These are phyloP conservation scores for Vitis hybrid DNA, from an alignment of 177 flowering plant species.

Conservation along the genomic window DNA sequence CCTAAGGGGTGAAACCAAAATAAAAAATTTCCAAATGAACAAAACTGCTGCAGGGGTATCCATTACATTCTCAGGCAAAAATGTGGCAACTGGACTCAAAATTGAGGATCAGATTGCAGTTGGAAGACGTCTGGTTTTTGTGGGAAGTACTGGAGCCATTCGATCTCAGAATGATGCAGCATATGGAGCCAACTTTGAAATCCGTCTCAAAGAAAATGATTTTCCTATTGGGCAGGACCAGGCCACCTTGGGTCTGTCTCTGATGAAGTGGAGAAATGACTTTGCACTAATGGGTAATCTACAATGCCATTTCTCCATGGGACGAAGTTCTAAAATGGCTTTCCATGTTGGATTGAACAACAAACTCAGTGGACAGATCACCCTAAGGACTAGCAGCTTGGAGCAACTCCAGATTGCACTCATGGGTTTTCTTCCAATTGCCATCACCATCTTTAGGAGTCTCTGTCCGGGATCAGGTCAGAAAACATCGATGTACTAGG, in stretches of 20 bases:
- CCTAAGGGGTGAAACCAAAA: conserved; percentile 73
- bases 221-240: conserved; percentile 82
- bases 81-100: conserved; percentile 70
- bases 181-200: conserved; percentile 80
- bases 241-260: conserved; percentile 61
- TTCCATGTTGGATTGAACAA: conserved; percentile 75
- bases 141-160: conserved; percentile 70
- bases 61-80: conserved; percentile 71
- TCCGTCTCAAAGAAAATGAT: conserved; percentile 64
- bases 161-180: conserved; percentile 69
- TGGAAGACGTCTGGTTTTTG: conserved; percentile 60
- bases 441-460: no score
- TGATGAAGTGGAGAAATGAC: conserved; percentile 82
- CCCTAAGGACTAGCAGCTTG: conserved; percentile 74
- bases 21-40: conserved; percentile 65
- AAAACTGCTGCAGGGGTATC: conserved; percentile 70
- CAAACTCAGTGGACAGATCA: conserved; percentile 75
- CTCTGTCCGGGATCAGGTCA: no score
- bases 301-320: conserved; percentile 68
- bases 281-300: conserved; percentile 70
- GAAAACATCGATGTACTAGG: no score
- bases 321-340: conserved; percentile 68
- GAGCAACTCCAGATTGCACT: conserved; percentile 85
- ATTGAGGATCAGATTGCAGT: conserved; percentile 72
- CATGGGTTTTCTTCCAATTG: conserved; percentile 36